Evolutionary conservation across 179 eudicot species (phyloP).

Genomic region (Pouteria campechiana): DNA sequence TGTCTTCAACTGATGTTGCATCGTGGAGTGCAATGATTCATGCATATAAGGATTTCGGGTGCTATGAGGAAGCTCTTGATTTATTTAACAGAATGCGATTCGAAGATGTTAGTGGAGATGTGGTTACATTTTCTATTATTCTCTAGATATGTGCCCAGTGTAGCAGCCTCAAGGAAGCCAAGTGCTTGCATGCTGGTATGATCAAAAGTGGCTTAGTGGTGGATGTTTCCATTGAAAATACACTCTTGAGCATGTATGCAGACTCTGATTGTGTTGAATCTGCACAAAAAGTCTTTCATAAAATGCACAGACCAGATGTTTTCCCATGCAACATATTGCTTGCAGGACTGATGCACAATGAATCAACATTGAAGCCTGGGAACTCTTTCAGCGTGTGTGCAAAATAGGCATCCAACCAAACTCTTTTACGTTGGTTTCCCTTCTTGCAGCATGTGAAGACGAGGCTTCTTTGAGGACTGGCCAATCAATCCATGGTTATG

Average conservation of each 20-base stretch:
- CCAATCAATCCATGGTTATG: constrained; percentile 30
- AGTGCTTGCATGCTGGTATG: constrained; percentile 27
- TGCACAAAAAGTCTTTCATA: constrained; percentile 14
- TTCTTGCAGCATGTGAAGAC: constrained; percentile 24
- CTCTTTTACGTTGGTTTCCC: constrained; percentile 30
- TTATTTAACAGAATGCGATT: constrained; percentile 24
- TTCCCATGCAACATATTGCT: constrained; percentile 33
- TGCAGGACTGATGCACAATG: constrained; percentile 15
- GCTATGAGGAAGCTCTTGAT: constrained; percentile 16
- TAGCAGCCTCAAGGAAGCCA: constrained; percentile 9
- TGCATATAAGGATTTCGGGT: constrained; percentile 12
- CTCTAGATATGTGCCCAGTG: constrained; percentile 15
- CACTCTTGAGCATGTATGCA: constrained; percentile 25
- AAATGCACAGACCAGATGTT: constrained; percentile 13
- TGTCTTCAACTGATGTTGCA: constrained; percentile 20
- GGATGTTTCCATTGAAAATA: constrained; percentile 16
- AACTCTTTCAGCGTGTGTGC: constrained; percentile 21
- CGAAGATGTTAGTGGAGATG: constrained; percentile 17
- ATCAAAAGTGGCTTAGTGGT: constrained; percentile 16
- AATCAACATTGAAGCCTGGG: constrained; percentile 24
- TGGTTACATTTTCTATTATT: constrained; percentile 17
- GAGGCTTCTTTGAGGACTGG: constrained; percentile 15
- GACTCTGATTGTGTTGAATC: constrained; percentile 10
- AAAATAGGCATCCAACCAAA: constrained; percentile 20
- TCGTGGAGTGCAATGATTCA: constrained; percentile 39